Conservation (phyloP, 805 yeast genomes). For the Tetrapisispora fleetii region DNA sequence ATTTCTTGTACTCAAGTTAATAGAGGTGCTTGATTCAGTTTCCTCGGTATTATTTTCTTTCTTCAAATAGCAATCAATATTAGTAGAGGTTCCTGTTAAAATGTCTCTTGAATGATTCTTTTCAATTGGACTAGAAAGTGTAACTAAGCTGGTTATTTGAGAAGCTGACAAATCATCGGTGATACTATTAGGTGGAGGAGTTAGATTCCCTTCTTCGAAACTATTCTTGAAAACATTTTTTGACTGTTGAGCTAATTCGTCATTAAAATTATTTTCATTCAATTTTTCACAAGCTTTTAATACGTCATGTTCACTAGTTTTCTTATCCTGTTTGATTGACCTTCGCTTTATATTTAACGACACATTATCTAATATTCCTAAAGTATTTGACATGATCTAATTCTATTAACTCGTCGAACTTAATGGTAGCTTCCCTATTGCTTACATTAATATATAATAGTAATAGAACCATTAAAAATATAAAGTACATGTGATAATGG, state of each 20-base stretch:
- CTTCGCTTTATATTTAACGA: constrained; percentile 9
- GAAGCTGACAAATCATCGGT: not conserved
- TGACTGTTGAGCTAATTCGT: not conserved
- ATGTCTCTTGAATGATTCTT: not conserved
- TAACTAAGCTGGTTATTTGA: constrained; percentile 8
- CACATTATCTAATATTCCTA: constrained; percentile 8
- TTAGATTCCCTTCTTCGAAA: not conserved
- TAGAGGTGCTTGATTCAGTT: not conserved
- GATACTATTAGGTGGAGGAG: not conserved
- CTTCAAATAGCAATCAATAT: not conserved
- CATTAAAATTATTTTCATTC: not conserved
- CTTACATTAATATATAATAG: no score
- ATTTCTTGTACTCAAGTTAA: not conserved
- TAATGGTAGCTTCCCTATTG: not conserved
- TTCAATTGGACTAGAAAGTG: not conserved
- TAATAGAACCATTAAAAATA: no score
- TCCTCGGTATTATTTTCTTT: not conserved
- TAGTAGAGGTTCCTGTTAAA: not conserved
- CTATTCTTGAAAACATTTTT: not conserved
- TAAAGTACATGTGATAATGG: no score
- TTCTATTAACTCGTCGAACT: not conserved
- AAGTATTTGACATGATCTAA: constrained; percentile 1
- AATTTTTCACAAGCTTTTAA: not conserved
- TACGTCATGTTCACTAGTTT: not conserved
- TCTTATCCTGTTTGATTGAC: not conserved